Evolutionary conservation across 495 filamentous ascomycete species (phyloP).

Genomic region (Lichina pygmaea): DNA sequence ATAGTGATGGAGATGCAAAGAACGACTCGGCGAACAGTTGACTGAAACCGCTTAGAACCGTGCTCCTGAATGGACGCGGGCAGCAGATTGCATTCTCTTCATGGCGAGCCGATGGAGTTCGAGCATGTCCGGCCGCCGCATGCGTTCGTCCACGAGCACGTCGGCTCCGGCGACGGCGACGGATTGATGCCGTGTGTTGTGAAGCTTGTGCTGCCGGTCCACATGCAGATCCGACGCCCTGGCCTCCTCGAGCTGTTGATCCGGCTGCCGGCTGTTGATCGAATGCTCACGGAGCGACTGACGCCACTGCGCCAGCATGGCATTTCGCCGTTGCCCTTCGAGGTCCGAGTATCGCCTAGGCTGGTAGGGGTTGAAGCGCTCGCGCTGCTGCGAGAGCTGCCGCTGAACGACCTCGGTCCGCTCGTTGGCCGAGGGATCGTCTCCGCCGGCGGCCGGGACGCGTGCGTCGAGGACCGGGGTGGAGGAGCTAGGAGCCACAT

Average conservation of each 20-base stretch:
- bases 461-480: slow-evolving; percentile 5
- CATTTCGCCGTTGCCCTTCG: slow-evolving; percentile 14
- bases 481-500: slow-evolving; percentile 5
- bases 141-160: slow-evolving; percentile 37
- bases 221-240: slow-evolving; percentile 20
- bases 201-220: slow-evolving; percentile 16
- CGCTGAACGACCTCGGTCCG: slow-evolving; percentile 27
- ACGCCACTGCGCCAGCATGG: slow-evolving; percentile 49
- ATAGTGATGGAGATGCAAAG: no score
- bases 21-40: no score
- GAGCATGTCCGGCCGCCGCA: slow-evolving; percentile 49
- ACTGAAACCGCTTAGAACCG: no score
- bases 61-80: slow-evolving; percentile 17
- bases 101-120: slow-evolving; percentile 61
- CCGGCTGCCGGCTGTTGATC: slow-evolving; percentile 15
- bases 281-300: slow-evolving; percentile 40
- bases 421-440: slow-evolving; percentile 39
- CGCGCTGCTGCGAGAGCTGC: slow-evolving; percentile 3
- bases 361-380: slow-evolving; percentile 28
- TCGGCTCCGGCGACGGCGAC: slow-evolving; percentile 12
- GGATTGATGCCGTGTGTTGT: slow-evolving; percentile 17
- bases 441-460: slow-evolving; percentile 21
- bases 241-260: slow-evolving; percentile 9
- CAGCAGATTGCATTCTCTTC: slow-evolving; percentile 53
- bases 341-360: slow-evolving; percentile 3